phyloP scores from a whole-genome alignment of 352 stramenopile species.

The Sclerospora graminicola region DNA sequence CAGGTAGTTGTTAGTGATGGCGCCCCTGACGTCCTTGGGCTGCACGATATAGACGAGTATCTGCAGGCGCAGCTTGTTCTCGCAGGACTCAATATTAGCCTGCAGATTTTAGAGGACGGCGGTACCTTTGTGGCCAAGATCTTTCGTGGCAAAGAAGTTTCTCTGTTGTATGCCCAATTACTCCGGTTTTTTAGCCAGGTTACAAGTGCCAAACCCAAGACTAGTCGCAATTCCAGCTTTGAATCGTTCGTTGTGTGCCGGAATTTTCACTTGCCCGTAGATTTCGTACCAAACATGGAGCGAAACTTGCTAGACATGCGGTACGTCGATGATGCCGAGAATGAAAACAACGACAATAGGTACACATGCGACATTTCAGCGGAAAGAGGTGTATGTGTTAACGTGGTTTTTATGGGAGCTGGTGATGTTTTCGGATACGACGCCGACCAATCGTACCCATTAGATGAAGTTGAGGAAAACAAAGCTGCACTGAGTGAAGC shows the following conservation, averaged over 20 bases:
- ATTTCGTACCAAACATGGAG: constrained; percentile 53
- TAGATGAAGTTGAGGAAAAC: constrained; percentile 27
- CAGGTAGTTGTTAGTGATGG: constrained; percentile 99
- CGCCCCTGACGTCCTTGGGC: constrained; percentile 93
- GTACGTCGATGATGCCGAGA: constrained; percentile 40
- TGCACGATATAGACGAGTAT: constrained; percentile 79
- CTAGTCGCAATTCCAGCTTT: constrained; percentile 78
- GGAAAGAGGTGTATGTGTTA: constrained; percentile 36
- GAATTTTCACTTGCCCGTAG: constrained; percentile 39
- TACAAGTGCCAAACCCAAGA: constrained; percentile 76
- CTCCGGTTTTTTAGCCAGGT: constrained; percentile 58
- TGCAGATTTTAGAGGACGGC: constrained; percentile 58
- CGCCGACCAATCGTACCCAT: constrained; percentile 74
- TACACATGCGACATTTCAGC: constrained; percentile 23
- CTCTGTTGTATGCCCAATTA: constrained; percentile 62
- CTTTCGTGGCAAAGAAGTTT: constrained; percentile 75
- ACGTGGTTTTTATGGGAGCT: constrained; percentile 60
- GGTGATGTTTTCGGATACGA: constrained; percentile 75
- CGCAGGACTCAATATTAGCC: constrained; percentile 66
- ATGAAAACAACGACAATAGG: constrained; percentile 19
- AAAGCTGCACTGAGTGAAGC: constrained; percentile 2
- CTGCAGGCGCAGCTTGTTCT: constrained; percentile 73
- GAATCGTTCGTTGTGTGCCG: constrained; percentile 77
- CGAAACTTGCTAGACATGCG: constrained; percentile 57
- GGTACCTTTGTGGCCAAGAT: constrained; percentile 82